Evolutionary conservation across 148 eudicot species (phyloP), one percentile per base, ranked within the genome.

Genomic region (Chenopodium suecicum): DNA sequence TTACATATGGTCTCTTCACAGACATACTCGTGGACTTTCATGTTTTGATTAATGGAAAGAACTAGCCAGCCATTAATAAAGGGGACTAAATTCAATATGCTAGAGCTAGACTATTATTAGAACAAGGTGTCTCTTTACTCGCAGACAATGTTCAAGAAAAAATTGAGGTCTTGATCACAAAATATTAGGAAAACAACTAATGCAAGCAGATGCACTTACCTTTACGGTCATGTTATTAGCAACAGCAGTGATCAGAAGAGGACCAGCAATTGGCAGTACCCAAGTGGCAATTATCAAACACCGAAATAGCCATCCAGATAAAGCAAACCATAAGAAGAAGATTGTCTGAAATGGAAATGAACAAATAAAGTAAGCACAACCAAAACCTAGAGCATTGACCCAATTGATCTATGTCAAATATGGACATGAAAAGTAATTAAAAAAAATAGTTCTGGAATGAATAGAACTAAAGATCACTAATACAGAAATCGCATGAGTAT

Each of bases 261-360:
- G 98, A 20, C 92, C 98, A 80, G 98, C 98, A 88, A 97, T 86
- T 63, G 99, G 99, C 68, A 97, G 82, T 58, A 97, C 86, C 93
- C 93, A 97, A 71, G 89, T 88, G 52, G 97, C 90, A 66, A 94
- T 76, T 88, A 97, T 87, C 83, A 94, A 79, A 75, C 91, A 66
- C 48, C 98, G 93, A 81, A 97, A 92, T 56, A 97, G 84, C 98
- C 99, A 97, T 80, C 99, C 98, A 70, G 99, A 97, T 67, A 97
- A 82, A 48, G 95, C 95, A 86, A 96, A 92, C 99, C 99, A 97
- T 63, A 97, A 65, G 80, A 97, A 91, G 88, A 94, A 91, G 88
- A 92, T 80, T 25, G 98, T 94, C 99, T 94, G 87, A 88, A 85
- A 84, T 41, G 50, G 73, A 81, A 29, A 83, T 37, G 54, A 27